These are phyloP conservation scores for Didymella glomerata DNA, from an alignment of 2,329 filamentous ascomycete genomes.

Conservation along the genomic window DNA sequence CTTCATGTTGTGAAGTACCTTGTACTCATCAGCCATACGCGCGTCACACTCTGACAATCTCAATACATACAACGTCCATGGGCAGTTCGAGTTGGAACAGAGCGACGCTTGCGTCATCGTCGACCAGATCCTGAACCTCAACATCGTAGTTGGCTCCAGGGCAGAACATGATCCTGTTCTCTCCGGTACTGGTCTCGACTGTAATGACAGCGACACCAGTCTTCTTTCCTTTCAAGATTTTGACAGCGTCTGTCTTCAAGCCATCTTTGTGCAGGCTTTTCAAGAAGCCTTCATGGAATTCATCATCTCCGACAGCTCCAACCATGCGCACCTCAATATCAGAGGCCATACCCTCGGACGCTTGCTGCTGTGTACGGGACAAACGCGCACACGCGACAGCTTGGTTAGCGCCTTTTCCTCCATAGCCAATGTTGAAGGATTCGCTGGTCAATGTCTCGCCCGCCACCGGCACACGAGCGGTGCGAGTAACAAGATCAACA, in stretches of 20 bases:
- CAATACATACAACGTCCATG: slow-evolving; percentile 47
- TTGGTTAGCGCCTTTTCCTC: slow-evolving; percentile 96
- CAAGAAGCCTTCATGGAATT: slow-evolving; percentile 53
- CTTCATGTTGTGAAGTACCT: slow-evolving; percentile 51
- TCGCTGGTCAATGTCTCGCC: slow-evolving; percentile 88
- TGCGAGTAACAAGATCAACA: slow-evolving; percentile 89
- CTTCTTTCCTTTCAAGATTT: slow-evolving; percentile 53
- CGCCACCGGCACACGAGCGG: slow-evolving; percentile 79
- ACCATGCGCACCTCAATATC: slow-evolving; percentile 59
- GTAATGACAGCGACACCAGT: slow-evolving; percentile 60
- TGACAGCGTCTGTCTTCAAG: slow-evolving; percentile 52
- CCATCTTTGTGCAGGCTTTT: slow-evolving; percentile 56
- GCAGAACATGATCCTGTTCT: slow-evolving; percentile 61
- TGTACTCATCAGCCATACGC: background rate
- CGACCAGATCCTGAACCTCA: slow-evolving; percentile 48
- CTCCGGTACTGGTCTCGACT: slow-evolving; percentile 57
- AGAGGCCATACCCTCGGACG: slow-evolving; percentile 28
- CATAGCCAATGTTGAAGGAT: slow-evolving; percentile 80
- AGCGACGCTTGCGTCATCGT: slow-evolving; percentile 52
- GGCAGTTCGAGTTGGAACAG: slow-evolving; percentile 60
- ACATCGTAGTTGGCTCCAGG: slow-evolving; percentile 58
- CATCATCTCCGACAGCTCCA: slow-evolving; percentile 59
- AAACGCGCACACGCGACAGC: slow-evolving; percentile 87
- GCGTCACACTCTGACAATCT: background rate
- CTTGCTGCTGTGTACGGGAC: slow-evolving; percentile 63